Evolutionary conservation across 2,329 filamentous ascomycete species (phyloP).

Genomic region (Emericellopsis atlantica): DNA sequence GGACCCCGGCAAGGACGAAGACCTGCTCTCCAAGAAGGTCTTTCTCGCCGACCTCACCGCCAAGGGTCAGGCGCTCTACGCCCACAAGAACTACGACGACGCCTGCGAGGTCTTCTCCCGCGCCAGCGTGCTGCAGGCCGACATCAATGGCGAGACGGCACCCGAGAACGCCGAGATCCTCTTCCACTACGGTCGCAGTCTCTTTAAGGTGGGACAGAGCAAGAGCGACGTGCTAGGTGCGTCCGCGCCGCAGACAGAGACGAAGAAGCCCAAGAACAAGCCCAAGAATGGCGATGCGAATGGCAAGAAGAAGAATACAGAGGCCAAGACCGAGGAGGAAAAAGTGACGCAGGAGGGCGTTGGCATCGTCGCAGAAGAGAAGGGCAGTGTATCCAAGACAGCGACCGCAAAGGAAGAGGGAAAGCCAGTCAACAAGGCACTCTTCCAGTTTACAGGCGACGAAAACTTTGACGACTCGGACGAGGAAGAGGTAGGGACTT

Average conservation of each 20-base stretch:
- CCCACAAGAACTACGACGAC: conserved; percentile 75
- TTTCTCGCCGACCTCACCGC: conserved; percentile 67
- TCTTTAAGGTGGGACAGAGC: conserved; percentile 87
- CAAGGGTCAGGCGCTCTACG: conserved; percentile 74
- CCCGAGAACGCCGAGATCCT: conserved; percentile 87
- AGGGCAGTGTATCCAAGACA: conserved; percentile 25
- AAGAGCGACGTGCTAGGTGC: conserved; percentile 92
- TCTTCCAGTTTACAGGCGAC: conserved; percentile 88
- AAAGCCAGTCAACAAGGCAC: conserved; percentile 47
- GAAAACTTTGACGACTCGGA: conserved; percentile 85
- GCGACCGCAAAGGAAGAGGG: neutral
- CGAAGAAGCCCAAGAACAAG: conserved; percentile 19
- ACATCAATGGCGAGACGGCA: conserved; percentile 84
- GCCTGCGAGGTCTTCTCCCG: conserved; percentile 81
- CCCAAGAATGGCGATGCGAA: conserved; percentile 11
- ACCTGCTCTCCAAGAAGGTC: conserved; percentile 40
- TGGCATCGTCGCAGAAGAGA: conserved; percentile 24
- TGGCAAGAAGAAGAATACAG: conserved; percentile 24
- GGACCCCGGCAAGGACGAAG: conserved; percentile 19
- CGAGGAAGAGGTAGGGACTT: conserved; percentile 47
- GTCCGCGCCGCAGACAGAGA: conserved; percentile 43
- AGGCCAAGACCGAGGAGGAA: conserved; percentile 26
- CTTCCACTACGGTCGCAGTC: conserved; percentile 83
- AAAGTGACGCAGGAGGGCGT: conserved; percentile 33
- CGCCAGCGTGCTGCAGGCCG: conserved; percentile 80